Evolutionary conservation across 139 green algal genomes (phyloP).

Genomic region (Volvox reticuliferus): DNA sequence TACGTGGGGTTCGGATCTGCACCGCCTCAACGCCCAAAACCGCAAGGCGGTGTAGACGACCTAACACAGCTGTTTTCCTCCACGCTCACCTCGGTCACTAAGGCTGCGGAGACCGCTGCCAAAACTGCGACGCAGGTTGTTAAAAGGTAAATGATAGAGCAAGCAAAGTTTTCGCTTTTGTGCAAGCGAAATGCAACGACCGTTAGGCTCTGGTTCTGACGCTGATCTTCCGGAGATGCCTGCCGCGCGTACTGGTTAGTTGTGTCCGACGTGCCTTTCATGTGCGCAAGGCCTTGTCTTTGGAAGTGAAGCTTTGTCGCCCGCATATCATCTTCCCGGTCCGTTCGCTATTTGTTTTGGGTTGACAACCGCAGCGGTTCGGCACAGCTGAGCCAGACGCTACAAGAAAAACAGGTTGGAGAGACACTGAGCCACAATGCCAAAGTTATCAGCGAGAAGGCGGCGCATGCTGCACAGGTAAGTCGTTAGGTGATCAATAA

Average conservation of each 20-base stretch:
- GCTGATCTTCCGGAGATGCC: background rate
- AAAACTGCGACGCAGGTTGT: slow-evolving; percentile 47
- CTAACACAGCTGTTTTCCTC: slow-evolving; percentile 75
- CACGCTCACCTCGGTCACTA: slow-evolving; percentile 60
- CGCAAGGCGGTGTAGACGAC: slow-evolving; percentile 60
- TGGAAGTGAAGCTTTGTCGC: no score
- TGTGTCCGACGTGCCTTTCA: no score
- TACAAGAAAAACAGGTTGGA: slow-evolving; percentile 70
- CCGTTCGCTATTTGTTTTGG: no score
- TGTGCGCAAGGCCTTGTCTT: no score
- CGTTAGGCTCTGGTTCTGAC: background rate
- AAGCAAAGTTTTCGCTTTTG: background rate
- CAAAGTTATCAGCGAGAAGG: slow-evolving; percentile 58
- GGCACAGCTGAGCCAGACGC: slow-evolving; percentile 16
- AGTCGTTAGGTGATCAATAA: no score
- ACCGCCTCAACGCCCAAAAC: slow-evolving; percentile 53
- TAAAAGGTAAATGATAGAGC: slow-evolving; percentile 37
- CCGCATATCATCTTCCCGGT: no score
- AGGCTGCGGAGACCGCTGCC: slow-evolving; percentile 52
- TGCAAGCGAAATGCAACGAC: no score
- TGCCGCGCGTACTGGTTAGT: no score
- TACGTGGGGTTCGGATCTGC: slow-evolving; percentile 97
- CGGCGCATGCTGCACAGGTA: slow-evolving; percentile 60
- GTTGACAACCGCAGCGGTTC: slow-evolving; percentile 18
- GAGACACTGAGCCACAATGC: slow-evolving; percentile 59